Base-by-base conservation (phyloP, 139 green algal genomes). In the Eudorina sp. region DNA sequence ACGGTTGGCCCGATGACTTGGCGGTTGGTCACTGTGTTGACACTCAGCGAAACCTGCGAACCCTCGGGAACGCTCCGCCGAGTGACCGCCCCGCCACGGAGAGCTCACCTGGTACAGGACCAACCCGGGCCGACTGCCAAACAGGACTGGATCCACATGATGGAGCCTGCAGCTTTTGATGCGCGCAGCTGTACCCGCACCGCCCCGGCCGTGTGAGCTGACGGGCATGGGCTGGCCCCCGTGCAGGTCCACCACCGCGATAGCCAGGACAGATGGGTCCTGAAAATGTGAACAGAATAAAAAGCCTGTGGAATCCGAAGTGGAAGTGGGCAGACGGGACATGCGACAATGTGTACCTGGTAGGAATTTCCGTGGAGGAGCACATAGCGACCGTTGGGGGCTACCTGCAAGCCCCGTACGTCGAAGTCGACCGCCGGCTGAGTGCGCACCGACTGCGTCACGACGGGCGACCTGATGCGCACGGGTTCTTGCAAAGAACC, bases 211-310 rank as follows among this genome's bases (percentile, higher is more conserved):
- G 3, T 41, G 5, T 3, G 55, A 3, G 84, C 53, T 21, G 45
- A 41, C 41, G 4, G 53, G 25, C 21, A 64, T 58, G 1, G 77
- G 76, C 43, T 78, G 53, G 45, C 88, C 80, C 19, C 88, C 88
- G 70, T 91, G 82, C 60, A 91, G 48, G n/a, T 91, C 88, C 31
- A 89, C 81, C 8, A 91, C 81, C 14, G 74, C 73, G 60, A 91
- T 29, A 36, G 11, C 25, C 34, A 81, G 3, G 3, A 88, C 25
- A 6, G 66, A 72, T 3, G 68, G 43, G 34, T 88, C 83, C 83
- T 88, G 68, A 5, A 13, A 18, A 2, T 19, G 36, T 34, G 9
- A 34, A 19, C 19, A 34, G 40, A 11, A n/a, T n/a, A n/a, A n/a
- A n/a, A n/a, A n/a, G n/a, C n/a, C n/a, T n/a, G n/a, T n/a, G n/a